phyloP scores from a whole-genome alignment of 2,329 filamentous ascomycete genomes.

The Paraphaeosphaeria minitans region DNA sequence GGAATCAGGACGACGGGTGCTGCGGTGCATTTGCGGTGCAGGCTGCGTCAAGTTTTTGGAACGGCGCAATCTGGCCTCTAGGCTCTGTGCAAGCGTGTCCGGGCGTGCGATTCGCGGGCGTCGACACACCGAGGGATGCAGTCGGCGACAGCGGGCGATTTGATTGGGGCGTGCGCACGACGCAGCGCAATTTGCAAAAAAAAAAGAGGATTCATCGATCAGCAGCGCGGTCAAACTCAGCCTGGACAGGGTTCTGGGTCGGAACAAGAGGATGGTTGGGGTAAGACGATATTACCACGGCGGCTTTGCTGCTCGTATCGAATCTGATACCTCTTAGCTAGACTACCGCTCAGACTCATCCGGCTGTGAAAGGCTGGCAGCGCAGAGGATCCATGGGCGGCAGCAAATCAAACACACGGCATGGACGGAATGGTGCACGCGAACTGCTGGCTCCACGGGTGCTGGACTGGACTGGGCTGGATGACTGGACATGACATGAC shows the following conservation, averaged over 20 bases:
- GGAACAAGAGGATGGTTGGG: conserved; percentile 42
- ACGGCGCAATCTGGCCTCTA: conserved; percentile 36
- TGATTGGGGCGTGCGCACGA: conserved; percentile 38
- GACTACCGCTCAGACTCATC: conserved; percentile 17
- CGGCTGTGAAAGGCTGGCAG: conserved; percentile 15
- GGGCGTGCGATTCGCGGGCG: conserved; percentile 32
- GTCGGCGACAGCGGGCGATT: conserved; percentile 25
- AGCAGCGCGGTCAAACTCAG: conserved; percentile 41
- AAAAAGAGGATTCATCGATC: conserved; percentile 41
- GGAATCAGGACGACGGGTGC: too few species aligned
- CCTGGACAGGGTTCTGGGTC: conserved; percentile 45
- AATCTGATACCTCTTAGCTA: conserved; percentile 25
- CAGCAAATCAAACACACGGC: conserved; percentile 37
- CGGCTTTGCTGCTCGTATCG: conserved; percentile 38
- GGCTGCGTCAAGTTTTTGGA: conserved; percentile 47
- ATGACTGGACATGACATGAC: too few species aligned
- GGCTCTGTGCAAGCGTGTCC: conserved; percentile 21
- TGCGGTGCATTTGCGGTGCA: conserved; percentile 45
- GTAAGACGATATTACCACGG: conserved; percentile 40
- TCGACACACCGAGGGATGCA: conserved; percentile 26
- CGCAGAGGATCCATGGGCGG: conserved; percentile 7
- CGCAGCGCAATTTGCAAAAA: conserved; percentile 38
- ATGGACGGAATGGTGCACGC: conserved; percentile 33
- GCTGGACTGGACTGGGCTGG: neutral
- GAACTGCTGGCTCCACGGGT: conserved; percentile 19